These are phyloP conservation scores for Ananas comosus DNA, from an alignment of 176 grass and related monocot species.

Conservation along the genomic window DNA sequence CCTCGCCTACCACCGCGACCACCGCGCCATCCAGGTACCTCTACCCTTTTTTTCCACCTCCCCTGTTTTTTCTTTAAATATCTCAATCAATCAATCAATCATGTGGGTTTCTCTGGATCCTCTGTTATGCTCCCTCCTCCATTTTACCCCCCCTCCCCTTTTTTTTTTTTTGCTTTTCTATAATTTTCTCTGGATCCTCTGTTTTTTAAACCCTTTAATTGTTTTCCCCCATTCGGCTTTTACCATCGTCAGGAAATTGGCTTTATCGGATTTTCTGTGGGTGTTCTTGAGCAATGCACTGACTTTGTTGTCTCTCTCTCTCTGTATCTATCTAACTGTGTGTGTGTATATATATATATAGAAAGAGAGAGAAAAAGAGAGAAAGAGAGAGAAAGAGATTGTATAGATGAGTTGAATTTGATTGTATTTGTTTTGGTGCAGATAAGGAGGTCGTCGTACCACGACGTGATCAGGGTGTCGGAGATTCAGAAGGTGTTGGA, in stretches of 20 bases:
- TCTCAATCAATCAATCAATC: background rate
- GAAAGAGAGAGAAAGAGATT: too few relatives aligned
- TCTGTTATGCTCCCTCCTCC: background rate
- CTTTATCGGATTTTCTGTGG: too few relatives aligned
- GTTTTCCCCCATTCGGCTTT: too few relatives aligned
- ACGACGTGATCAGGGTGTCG: conserved; percentile 91
- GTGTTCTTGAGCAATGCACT: too few relatives aligned
- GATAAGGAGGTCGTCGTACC: conserved; percentile 95
- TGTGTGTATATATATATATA: too few relatives aligned
- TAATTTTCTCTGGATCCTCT: background rate
- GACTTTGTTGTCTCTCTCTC: too few relatives aligned
- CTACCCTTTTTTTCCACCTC: background rate
- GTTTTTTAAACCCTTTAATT: conserved; percentile 2
- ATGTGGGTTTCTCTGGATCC: too few relatives aligned
- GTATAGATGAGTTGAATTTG: too few relatives aligned
- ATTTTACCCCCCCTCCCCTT: background rate
- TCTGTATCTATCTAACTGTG: too few relatives aligned
- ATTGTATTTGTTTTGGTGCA: conserved; percentile 15
- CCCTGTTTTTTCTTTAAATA: background rate
- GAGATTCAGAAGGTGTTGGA: conserved; percentile 97
- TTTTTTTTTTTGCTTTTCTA: background rate
- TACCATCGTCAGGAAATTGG: too few relatives aligned
- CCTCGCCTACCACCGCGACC: conserved; percentile 59
- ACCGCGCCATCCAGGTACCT: conserved; percentile 75
- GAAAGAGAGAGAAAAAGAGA: too few relatives aligned